Evolutionary conservation across 73 alveolate genomes (phyloP).

Genomic region (Halteria grandinella): DNA sequence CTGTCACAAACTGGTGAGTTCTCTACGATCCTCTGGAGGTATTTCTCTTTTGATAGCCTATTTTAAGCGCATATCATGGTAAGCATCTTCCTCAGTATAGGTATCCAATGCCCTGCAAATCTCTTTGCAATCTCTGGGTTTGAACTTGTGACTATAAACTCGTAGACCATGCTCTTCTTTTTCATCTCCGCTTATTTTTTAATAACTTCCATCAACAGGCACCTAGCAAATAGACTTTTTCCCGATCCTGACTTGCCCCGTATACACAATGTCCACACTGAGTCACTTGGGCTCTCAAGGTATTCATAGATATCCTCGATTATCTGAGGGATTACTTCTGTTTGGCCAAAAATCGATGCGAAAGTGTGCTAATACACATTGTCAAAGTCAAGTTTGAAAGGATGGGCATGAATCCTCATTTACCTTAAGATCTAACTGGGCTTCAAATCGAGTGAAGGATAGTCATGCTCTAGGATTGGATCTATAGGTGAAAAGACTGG

Average conservation of each 20-base stretch:
- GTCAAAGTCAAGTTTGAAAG: constrained; percentile 6
- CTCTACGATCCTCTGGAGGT: too few species aligned
- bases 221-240: constrained; percentile 27
- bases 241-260: constrained; percentile 26
- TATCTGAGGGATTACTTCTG: not conserved
- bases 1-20: too few species aligned
- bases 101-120: constrained; percentile 39
- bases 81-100: constrained; percentile 22
- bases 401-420: constrained; percentile 30
- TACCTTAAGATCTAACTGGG: not conserved
- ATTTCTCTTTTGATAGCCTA: too few species aligned
- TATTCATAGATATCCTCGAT: constrained; percentile 26
- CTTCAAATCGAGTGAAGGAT: not conserved
- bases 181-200: not conserved
- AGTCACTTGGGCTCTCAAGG: constrained; percentile 2
- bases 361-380: constrained; percentile 24
- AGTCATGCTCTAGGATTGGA: not conserved
- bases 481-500: constrained; percentile 22
- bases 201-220: not conserved
- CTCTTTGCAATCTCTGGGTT: constrained; percentile 10
- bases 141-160: not conserved
- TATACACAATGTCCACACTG: constrained; percentile 23
- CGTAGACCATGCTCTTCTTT: too few species aligned
- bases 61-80: too few species aligned
- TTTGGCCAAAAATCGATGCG: constrained; percentile 13